Percentiles rank a stretch among this genome's conserved stretches.
phyloP scores from a whole-genome alignment of 495 filamentous ascomycete species.

The Aspergillus nidulans region DNA sequence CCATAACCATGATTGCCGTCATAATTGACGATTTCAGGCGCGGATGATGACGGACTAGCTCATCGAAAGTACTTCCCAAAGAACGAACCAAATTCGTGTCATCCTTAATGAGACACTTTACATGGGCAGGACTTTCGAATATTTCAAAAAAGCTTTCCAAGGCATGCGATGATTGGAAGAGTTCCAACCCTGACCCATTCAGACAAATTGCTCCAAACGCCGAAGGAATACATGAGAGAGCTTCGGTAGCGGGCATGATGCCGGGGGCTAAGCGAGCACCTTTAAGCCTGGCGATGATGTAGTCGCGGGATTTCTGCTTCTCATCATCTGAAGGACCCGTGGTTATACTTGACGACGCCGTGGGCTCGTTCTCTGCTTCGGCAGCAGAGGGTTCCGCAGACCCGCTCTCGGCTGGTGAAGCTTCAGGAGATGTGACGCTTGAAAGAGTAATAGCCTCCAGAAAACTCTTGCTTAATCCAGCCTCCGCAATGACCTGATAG shows the following conservation, averaged over 20 bases:
- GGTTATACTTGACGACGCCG: conserved; percentile 14
- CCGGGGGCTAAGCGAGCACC: conserved; percentile 57
- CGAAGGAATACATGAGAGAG: conserved; percentile 76
- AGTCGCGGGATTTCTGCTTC: conserved; percentile 28
- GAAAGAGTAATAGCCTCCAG: conserved; percentile 71
- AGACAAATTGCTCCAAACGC: conserved; percentile 93
- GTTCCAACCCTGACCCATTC: conserved; percentile 79
- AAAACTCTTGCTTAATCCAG: conserved; percentile 79
- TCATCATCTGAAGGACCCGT: conserved; percentile 14
- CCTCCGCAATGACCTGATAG: conserved; percentile 90
- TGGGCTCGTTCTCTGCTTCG: conserved; percentile 24
- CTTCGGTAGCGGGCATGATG: conserved; percentile 79
- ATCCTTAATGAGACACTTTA: conserved; percentile 73
- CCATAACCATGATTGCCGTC: conserved; percentile 75
- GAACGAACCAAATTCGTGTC: conserved; percentile 54
- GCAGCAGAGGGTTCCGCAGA: conserved; percentile 2
- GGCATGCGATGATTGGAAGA: conserved; percentile 79
- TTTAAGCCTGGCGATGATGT: conserved; percentile 30
- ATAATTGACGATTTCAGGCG: conserved; percentile 72
- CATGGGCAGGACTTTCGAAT: conserved; percentile 86
- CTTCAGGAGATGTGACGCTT: conserved; percentile 31
- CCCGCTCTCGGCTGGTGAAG: conserved; percentile 27
- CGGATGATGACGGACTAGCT: conserved; percentile 91
- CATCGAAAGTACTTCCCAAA: conserved; percentile 84
- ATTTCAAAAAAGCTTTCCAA: conserved; percentile 86